phyloP scores from a whole-genome alignment of 2,329 filamentous ascomycete genomes.

The Sarocladium brachiariae region DNA sequence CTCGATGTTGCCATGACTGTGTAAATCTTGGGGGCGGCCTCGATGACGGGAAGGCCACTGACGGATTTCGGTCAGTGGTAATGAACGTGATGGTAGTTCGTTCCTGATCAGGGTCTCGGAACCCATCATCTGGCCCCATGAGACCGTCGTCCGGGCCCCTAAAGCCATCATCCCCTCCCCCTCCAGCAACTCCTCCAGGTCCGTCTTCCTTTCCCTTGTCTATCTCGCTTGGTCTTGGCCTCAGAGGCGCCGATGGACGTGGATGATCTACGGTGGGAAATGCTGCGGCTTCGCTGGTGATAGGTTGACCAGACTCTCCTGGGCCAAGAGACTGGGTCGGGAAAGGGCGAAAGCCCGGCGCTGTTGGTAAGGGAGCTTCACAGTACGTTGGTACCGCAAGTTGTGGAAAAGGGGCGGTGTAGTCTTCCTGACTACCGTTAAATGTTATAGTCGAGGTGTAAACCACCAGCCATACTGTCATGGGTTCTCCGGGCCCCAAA shows the following conservation, averaged over 20 bases:
- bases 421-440: constrained; percentile 36
- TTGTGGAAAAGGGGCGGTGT: constrained; percentile 38
- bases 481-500: constrained; percentile 20
- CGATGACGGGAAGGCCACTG: constrained; percentile 28
- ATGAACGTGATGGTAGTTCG: constrained; percentile 34
- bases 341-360: constrained; percentile 5
- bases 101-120: neutral
- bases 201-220: neutral
- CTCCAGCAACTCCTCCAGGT: neutral
- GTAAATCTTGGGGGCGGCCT: constrained; percentile 11
- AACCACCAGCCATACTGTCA: constrained; percentile 36
- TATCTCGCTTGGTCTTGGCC: neutral
- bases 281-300: neutral
- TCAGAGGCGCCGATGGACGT: neutral
- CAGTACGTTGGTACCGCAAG: constrained; percentile 35
- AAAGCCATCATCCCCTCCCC: neutral
- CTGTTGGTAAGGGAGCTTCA: constrained; percentile 10
- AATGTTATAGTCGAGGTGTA: constrained; percentile 46
- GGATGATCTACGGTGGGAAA: neutral
- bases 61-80: constrained; percentile 50
- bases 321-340: constrained; percentile 3
- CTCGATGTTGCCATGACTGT: constrained; percentile 8
- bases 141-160: neutral
- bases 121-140: no score
- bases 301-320: neutral